Evolutionary conservation across 306 rosid species (phyloP).

Genomic region (Glycine latifolia): DNA sequence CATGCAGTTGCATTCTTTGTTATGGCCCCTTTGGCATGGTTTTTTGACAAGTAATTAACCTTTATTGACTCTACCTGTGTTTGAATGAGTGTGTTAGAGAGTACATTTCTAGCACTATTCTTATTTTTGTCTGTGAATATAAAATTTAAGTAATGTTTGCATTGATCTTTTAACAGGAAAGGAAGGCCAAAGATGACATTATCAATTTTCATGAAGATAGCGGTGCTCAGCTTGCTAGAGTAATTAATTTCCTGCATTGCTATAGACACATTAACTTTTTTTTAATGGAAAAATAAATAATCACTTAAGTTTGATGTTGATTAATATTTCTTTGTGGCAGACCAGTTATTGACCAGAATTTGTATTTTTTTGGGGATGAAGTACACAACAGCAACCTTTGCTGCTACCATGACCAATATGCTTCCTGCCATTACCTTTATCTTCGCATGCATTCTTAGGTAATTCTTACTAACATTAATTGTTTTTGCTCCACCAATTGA

Average conservation of each 20-base stretch:
- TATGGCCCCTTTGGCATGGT: slow-evolving; percentile 74
- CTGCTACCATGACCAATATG: slow-evolving; percentile 81
- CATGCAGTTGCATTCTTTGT: slow-evolving; percentile 75
- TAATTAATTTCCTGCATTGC: slow-evolving; percentile 41
- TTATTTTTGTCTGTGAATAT: neutral
- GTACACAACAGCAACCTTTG: slow-evolving; percentile 91
- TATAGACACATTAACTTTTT: no score
- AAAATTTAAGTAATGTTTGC: neutral
- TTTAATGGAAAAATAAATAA: no score
- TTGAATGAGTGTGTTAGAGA: no score
- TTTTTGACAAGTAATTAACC: slow-evolving; percentile 66
- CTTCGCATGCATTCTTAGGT: slow-evolving; percentile 83
- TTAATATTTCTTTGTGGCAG: slow-evolving; percentile 52
- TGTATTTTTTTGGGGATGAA: slow-evolving; percentile 86
- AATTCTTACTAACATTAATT: slow-evolving; percentile 1
- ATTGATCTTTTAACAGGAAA: slow-evolving; percentile 62
- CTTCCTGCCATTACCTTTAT: slow-evolving; percentile 86
- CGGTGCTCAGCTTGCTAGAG: slow-evolving; percentile 80
- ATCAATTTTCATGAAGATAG: slow-evolving; percentile 71
- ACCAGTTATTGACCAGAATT: slow-evolving; percentile 93
- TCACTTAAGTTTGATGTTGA: neutral
- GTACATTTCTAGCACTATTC: no score
- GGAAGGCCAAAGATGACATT: slow-evolving; percentile 86
- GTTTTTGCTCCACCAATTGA: neutral
- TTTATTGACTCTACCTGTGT: neutral